Evolutionary conservation across 352 stramenopile genomes (phyloP).

Genomic region (Elongisporangium prolatum): DNA sequence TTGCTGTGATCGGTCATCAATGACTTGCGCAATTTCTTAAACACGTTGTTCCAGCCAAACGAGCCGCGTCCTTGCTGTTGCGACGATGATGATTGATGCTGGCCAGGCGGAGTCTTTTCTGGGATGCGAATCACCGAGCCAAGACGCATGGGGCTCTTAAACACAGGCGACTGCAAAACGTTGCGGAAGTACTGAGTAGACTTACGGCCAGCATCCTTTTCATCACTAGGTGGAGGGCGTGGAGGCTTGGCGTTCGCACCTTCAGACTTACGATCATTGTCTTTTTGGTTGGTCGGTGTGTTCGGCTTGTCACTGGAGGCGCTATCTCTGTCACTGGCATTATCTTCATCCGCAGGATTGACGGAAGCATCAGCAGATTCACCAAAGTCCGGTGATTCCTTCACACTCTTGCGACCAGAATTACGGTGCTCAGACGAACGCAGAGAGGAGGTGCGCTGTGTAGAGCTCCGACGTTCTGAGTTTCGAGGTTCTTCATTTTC

Average conservation of each 20-base stretch:
- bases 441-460: background rate
- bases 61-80: conserved; percentile 26
- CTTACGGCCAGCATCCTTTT: conserved; percentile 23
- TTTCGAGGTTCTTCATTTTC: background rate
- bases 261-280: background rate
- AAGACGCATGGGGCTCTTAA: conserved; percentile 73
- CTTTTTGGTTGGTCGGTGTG: background rate
- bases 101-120: conserved; percentile 41
- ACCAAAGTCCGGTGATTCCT: background rate
- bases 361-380: background rate
- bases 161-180: conserved; percentile 79
- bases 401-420: background rate
- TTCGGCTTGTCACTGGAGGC: background rate
- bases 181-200: conserved; percentile 83
- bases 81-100: conserved; percentile 10
- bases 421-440: background rate
- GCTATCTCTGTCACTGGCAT: background rate
- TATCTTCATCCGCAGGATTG: background rate
- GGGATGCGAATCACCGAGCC: conserved; percentile 67
- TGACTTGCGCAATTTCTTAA: conserved; percentile 77
- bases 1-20: conserved; percentile 58
- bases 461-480: background rate
- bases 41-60: conserved; percentile 80
- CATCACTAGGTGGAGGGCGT: background rate
- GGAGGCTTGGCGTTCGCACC: background rate